These are phyloP conservation scores for Penicillium expansum DNA, from an alignment of 2,329 filamentous ascomycete species.

Conservation along the genomic window DNA sequence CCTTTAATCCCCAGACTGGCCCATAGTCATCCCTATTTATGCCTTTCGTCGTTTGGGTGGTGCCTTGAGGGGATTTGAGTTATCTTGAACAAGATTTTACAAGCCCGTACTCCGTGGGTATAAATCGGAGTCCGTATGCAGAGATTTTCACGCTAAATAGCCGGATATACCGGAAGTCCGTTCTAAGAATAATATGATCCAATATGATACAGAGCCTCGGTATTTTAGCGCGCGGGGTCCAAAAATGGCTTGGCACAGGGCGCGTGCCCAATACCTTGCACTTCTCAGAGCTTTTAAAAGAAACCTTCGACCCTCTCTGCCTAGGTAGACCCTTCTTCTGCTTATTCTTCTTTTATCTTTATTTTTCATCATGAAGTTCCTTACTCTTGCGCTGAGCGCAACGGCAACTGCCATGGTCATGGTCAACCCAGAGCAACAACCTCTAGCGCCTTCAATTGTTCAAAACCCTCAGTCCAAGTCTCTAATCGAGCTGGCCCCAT, in stretches of 20 bases:
- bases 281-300: slow-evolving; percentile 14
- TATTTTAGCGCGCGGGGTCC: slow-evolving; percentile 22
- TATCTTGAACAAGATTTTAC: not conserved
- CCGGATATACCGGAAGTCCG: not conserved
- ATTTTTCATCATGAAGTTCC: slow-evolving; percentile 36
- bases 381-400: slow-evolving; percentile 35
- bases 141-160: not conserved
- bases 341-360: not conserved
- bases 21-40: not conserved
- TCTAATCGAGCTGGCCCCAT: slow-evolving; percentile 81
- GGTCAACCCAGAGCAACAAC: slow-evolving; percentile 33
- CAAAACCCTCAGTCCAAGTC: slow-evolving; percentile 48
- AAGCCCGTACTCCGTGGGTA: not conserved
- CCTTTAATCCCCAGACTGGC: slow-evolving; percentile 5
- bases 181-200: slow-evolving; percentile 3
- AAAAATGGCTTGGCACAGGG: slow-evolving; percentile 22
- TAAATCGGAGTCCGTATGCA: not conserved
- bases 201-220: slow-evolving; percentile 8
- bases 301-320: not conserved
- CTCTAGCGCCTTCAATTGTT: slow-evolving; percentile 24
- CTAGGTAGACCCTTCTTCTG: not conserved
- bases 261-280: slow-evolving; percentile 15
- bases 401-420: slow-evolving; percentile 35
- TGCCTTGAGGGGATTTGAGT: not conserved
- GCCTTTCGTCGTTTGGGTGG: not conserved